Evolutionary conservation across 345 rosid species (phyloP), one percentile per base, ranked within the genome.

Genomic region (Euphorbia peplus): DNA sequence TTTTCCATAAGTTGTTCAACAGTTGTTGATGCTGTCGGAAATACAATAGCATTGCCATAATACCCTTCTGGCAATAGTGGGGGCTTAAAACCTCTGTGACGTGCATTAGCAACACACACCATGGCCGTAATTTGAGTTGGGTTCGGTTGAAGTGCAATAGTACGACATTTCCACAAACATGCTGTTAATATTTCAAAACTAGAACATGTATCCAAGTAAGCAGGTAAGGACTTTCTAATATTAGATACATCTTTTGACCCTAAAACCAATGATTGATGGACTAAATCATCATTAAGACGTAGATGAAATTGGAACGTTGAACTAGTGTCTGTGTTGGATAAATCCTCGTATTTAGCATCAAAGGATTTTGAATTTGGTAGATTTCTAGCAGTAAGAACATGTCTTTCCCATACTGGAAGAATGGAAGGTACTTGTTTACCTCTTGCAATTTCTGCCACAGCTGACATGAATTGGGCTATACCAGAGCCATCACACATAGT

Each of bases 21-120:
- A 0, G 59, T 76, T 21, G 81, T 22, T 25, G 68, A 53, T 9
- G 79, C 74, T 0, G 66, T 74, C 0, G 83, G 71, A 11, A 39
- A 66, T 8, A 67, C 72, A 29, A 73, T 52, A 13, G 67, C 81
- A 68, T 78, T 80, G 2, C 88, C 86, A 30, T 82, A 80, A 26
- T 80, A 84, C 9, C 82, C 84, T 0, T 5, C 14, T 1, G 30
- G 47, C 14, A 67, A 14, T 57, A 21, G 4, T 51, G 21, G 55
- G 60, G 21, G 55, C 1, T 41, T 48, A 14, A 26, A 4, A 0
- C 12, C 10, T 14, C 30, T 11, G 2, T 22, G 19, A 4, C 68
- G 50, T 7, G 30, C 28, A 44, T 55, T 67, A 6, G 26, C 13
- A 1, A 19, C 0, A 26, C 22, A 29, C 5, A 59, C 14, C 21